These are phyloP conservation scores for Quercus suber DNA, from an alignment of 306 rosid species.

Conservation along the genomic window DNA sequence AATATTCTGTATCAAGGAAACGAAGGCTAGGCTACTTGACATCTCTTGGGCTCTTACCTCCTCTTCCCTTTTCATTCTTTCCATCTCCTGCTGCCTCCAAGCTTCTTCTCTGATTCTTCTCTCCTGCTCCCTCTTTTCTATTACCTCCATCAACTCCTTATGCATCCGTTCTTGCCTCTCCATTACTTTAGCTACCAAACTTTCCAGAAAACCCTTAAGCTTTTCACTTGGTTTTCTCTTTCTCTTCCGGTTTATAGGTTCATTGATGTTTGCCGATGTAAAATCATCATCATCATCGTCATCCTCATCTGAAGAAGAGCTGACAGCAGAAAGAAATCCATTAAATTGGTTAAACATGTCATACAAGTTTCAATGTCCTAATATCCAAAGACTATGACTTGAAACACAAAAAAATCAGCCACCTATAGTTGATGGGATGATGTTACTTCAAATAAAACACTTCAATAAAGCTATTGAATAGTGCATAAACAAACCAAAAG, in stretches of 20 bases:
- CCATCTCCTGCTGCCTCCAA: constrained; percentile 69
- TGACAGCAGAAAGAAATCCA: constrained; percentile 34
- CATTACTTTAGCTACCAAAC: constrained; percentile 58
- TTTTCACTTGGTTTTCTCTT: constrained; percentile 35
- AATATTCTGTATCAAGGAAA: constrained; percentile 57
- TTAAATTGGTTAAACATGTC: background rate
- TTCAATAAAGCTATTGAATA: background rate
- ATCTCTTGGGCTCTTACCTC: constrained; percentile 65
- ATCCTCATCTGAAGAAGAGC: constrained; percentile 41
- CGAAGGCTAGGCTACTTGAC: constrained; percentile 59
- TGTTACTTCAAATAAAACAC: background rate
- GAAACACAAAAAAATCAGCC: background rate
- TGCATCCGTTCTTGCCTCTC: constrained; percentile 87
- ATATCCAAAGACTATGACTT: background rate
- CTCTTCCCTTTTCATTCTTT: constrained; percentile 58
- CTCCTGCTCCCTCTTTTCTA: constrained; percentile 70
- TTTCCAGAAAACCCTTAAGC: constrained; percentile 50
- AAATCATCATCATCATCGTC: constrained; percentile 18
- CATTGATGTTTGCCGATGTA: constrained; percentile 25
- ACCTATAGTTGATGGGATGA: background rate
- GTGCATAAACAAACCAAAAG: too few relatives aligned
- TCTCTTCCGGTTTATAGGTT: constrained; percentile 37
- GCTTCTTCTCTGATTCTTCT: constrained; percentile 71
- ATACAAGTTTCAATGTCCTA: background rate
- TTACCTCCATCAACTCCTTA: constrained; percentile 55